A percentile compares a stretch with the other conserved stretches of the same genome.
Evolutionary conservation across 768 basidiomycete species (phyloP).

Genomic region (Lactarius akahatsu): DNA sequence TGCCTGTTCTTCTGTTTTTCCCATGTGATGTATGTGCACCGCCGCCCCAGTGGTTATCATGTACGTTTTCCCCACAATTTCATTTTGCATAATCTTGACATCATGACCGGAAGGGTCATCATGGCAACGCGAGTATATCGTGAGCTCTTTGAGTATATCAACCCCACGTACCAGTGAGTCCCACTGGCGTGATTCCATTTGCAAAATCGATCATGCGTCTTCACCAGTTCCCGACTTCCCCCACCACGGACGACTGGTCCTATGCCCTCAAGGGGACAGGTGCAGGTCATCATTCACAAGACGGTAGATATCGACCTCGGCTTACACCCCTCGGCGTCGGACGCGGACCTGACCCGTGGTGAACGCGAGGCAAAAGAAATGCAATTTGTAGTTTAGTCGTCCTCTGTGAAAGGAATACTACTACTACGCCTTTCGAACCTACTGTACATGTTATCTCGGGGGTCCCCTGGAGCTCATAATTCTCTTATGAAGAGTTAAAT

Average conservation of each 20-base stretch:
- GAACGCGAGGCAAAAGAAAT: slow-evolving; percentile 18
- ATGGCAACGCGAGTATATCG: slow-evolving; percentile 17
- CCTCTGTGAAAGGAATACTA: neutral
- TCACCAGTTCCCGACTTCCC: neutral
- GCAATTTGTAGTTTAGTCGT: slow-evolving; percentile 1
- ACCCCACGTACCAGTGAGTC: slow-evolving; percentile 6
- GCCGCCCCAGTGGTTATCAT: slow-evolving; percentile 10
- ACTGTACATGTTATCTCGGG: too few relatives aligned
- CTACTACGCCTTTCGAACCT: neutral
- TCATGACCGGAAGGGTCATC: neutral
- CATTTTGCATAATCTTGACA: neutral
- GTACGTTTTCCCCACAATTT: neutral
- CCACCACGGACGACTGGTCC: neutral
- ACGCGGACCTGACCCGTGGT: neutral
- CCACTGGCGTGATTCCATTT: too few relatives aligned
- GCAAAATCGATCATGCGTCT: neutral
- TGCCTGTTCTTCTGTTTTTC: neutral
- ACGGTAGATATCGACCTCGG: slow-evolving; percentile 14
- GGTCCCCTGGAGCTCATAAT: too few relatives aligned
- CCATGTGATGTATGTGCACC: neutral
- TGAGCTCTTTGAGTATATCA: slow-evolving; percentile 18
- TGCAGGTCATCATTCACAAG: slow-evolving; percentile 8
- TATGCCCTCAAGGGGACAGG: neutral
- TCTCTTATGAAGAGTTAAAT: too few relatives aligned
- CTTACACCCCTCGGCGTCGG: neutral